Evolutionary conservation across 2,329 filamentous ascomycete genomes (phyloP).

Genomic region (Aspergillus pseudoviridinutans): DNA sequence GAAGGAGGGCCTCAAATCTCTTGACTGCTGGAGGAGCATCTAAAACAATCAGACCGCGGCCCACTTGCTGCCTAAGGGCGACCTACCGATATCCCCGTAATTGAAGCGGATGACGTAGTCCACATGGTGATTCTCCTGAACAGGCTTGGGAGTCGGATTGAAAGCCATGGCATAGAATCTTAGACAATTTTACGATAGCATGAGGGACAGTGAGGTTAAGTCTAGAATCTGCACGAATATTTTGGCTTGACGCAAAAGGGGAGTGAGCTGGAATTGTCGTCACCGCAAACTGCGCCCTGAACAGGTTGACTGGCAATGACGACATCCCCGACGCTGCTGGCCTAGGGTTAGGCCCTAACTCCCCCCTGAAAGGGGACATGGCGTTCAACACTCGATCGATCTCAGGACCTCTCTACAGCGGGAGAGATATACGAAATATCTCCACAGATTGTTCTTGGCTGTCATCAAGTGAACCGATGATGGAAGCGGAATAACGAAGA

Average conservation of each 20-base stretch:
- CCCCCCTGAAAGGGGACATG: not conserved
- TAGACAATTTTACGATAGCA: not conserved
- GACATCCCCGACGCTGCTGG: not conserved
- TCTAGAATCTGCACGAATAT: not conserved
- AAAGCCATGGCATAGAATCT: slow-evolving; percentile 23
- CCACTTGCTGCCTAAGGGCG: not conserved
- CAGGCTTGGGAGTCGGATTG: slow-evolving; percentile 20
- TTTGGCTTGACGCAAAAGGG: not conserved
- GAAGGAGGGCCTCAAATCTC: slow-evolving; percentile 74
- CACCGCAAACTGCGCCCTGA: not conserved
- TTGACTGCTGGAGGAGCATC: slow-evolving; percentile 67
- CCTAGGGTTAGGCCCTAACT: slow-evolving; percentile 7
- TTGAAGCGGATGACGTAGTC: slow-evolving; percentile 87
- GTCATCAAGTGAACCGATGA: not conserved
- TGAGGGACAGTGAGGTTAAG: not conserved
- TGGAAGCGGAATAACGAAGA: not conserved
- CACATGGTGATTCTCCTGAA: slow-evolving; percentile 62
- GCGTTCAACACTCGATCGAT: not conserved
- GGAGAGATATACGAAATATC: not conserved
- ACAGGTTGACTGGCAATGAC: slow-evolving; percentile 2
- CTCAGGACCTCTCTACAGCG: no score
- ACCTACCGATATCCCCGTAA: slow-evolving; percentile 62
- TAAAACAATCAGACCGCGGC: slow-evolving; percentile 29
- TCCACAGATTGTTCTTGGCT: not conserved
- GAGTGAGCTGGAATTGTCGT: not conserved